Percentiles rank a stretch among this genome's conserved stretches.
Evolutionary conservation across 768 basidiomycete genomes (phyloP).

Genomic region (Cyclocybe cylindracea): DNA sequence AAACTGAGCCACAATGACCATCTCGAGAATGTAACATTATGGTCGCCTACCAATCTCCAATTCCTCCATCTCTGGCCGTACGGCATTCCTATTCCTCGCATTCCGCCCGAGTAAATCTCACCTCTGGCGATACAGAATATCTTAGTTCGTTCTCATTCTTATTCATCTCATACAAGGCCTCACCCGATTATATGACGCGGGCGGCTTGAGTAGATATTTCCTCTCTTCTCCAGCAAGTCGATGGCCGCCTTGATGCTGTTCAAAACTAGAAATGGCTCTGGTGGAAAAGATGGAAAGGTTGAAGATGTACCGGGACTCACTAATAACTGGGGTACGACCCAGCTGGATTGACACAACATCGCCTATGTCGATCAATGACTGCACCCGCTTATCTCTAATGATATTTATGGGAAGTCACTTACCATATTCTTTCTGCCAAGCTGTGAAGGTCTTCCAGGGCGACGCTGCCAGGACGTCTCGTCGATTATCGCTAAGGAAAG

Average conservation of each 20-base stretch:
- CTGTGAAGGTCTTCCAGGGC: no score
- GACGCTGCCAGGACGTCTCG: no score
- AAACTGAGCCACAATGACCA: not conserved
- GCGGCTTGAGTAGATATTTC: constrained; percentile 34
- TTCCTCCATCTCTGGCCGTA: constrained; percentile 31
- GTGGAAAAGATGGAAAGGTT: not conserved
- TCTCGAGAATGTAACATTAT: not conserved
- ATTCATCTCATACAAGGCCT: not conserved
- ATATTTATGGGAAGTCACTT: no score
- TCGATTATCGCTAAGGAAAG: no score
- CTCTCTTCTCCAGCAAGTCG: constrained; percentile 33
- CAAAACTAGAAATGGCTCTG: constrained; percentile 1
- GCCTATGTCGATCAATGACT: no score
- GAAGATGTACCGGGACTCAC: not conserved
- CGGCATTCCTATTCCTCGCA: constrained; percentile 34
- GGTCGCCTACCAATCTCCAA: constrained; percentile 30
- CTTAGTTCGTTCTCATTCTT: not conserved
- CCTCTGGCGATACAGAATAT: constrained; percentile 10
- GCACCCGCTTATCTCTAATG: no score
- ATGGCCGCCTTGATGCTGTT: constrained; percentile 29
- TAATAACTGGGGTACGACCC: constrained; percentile 11
- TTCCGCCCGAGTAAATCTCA: constrained; percentile 31
- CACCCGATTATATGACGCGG: constrained; percentile 32
- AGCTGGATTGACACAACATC: constrained; percentile 7
- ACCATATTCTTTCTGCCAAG: no score